Evolutionary conservation across 1,284 basidiomycete genomes (phyloP).

Genomic region (Termitomyces sp.): DNA sequence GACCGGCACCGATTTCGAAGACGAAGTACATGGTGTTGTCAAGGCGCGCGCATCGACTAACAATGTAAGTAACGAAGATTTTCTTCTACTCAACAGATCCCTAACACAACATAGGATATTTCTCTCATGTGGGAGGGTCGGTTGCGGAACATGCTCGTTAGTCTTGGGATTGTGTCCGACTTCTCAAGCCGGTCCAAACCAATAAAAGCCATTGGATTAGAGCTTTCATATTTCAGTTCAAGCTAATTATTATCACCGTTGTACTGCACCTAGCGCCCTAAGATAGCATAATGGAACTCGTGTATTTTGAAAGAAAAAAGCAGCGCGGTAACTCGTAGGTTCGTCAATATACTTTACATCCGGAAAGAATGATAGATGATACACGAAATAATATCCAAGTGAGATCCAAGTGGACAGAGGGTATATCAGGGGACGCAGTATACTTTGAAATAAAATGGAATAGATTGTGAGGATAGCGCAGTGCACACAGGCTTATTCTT

Average conservation of each 20-base stretch:
- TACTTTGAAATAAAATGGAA: neutral
- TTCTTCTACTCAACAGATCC: neutral
- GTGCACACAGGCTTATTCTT: constrained; percentile 13
- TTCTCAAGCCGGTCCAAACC: constrained; percentile 79
- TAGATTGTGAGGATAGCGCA: neutral
- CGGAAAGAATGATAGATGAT: constrained; percentile 9
- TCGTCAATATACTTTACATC: constrained; percentile 17
- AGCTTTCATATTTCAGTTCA: constrained; percentile 88
- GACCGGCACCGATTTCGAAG: constrained; percentile 18
- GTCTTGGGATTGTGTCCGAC: constrained; percentile 85
- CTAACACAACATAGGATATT: constrained; percentile 55
- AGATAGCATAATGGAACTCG: neutral
- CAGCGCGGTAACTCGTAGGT: neutral
- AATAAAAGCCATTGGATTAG: constrained; percentile 83
- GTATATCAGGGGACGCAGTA: constrained; percentile 9
- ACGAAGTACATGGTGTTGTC: constrained; percentile 74
- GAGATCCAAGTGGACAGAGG: constrained; percentile 6
- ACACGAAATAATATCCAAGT: constrained; percentile 7
- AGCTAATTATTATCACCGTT: constrained; percentile 32
- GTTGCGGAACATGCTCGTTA: constrained; percentile 85
- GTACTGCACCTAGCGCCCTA: neutral
- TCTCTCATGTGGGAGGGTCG: constrained; percentile 93
- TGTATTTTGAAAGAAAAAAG: neutral
- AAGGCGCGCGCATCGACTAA: constrained; percentile 88
- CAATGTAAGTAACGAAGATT: constrained; percentile 50